A percentile compares a stretch with the other conserved stretches of the same genome.
These are phyloP conservation scores for Chrysanthemum lavandulifolium DNA, from an alignment of 129 eudicot genomes.

Conservation along the genomic window DNA sequence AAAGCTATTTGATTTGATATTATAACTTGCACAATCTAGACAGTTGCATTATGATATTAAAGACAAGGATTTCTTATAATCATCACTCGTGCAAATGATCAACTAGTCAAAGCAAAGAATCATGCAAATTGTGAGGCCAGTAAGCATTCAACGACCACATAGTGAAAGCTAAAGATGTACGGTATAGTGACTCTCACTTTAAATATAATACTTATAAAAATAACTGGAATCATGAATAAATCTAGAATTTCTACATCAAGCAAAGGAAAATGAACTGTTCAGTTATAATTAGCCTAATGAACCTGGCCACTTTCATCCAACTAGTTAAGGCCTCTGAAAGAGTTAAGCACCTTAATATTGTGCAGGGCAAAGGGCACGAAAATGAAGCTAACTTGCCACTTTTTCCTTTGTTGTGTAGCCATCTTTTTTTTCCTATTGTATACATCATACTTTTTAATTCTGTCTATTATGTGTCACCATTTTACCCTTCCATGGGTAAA, in stretches of 20 bases:
- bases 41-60: constrained; percentile 17
- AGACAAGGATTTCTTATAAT: constrained; percentile 20
- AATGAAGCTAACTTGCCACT: too few species aligned
- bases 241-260: constrained; percentile 1
- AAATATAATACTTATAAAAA: background rate
- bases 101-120: constrained; percentile 36
- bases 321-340: constrained; percentile 14
- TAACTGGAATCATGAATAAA: constrained; percentile 13
- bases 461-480: too few species aligned
- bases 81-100: constrained; percentile 29
- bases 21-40: constrained; percentile 35
- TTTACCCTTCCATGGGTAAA: too few species aligned
- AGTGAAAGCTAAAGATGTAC: constrained; percentile 20
- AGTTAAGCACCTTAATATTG: constrained; percentile 12
- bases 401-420: too few species aligned
- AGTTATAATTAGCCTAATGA: constrained; percentile 19
- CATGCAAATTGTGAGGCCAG: constrained; percentile 48
- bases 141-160: constrained; percentile 35
- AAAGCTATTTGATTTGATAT: constrained; percentile 35
- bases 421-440: too few species aligned
- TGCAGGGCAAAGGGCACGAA: constrained; percentile 30
- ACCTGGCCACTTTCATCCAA: constrained; percentile 10
- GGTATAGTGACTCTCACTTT: constrained; percentile 17
- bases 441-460: too few species aligned
- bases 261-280: constrained; percentile 9